Evolutionary conservation across 23 red algal species (phyloP), one percentile per base, ranked within the genome.

Genomic region (Chondrus crispus): DNA sequence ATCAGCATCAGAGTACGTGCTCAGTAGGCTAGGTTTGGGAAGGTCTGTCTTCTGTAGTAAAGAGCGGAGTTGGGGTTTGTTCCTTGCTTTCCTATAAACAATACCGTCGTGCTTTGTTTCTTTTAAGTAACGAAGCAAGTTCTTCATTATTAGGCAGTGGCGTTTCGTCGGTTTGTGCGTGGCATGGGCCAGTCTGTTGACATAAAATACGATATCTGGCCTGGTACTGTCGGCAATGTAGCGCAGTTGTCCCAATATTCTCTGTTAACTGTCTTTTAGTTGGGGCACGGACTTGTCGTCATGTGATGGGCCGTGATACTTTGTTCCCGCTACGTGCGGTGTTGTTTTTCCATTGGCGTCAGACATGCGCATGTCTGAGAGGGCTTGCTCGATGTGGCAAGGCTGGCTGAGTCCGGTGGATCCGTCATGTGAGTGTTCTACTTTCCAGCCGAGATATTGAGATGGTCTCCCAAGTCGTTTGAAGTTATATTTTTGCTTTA

Each of bases 1-100:
- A 55, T 82, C 78, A 28, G 78, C 78, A 18, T 82, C 78, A 10
- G 47, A 57, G 44, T 82, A 82, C 22, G 49, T 39, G 22, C 5
- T 0, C 28, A 82, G 20, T 46, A 14, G 20, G 49, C 16, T 1
- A 2, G 60, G 1, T 22, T 32, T 66, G 60, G 8, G 26, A 6
- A 32, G 1, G 6, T 66, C 35, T 66, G 60, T 66, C 0, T 66
- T 66, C 60, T 32, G 26, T 19, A 32, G 60, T 22, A 32, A 66
- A n/a, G n/a, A n/a, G 24, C 24, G 7, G 58, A 32, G 70, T 46
- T 76, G 35, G 12, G 20, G 24, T 26, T 24, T 39, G 43, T 76
- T 0, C 9, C 1, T 66, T 22, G 7, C 26, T 9, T 29, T 26
- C 14, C 43, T 85, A 66, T 66, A 66, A 32, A 32, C 35, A 19